Conservation (phyloP, 1,284 basidiomycete genomes). For the Cryptococcus amylolentus region DNA sequence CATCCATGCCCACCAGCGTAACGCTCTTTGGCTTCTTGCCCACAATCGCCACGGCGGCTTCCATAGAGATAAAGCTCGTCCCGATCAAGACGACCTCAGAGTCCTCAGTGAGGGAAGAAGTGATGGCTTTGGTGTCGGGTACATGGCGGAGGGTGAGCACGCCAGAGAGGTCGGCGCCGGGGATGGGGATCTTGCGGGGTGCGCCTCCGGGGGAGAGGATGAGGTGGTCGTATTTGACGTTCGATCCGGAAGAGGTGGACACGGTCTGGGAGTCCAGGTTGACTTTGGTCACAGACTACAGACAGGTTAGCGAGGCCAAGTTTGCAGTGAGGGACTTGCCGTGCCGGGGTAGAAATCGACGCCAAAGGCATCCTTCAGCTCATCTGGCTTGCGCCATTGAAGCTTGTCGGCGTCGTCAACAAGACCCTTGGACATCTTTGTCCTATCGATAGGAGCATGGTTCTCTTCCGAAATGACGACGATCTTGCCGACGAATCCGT, state of each 20-base stretch:
- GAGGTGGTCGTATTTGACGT: slow-evolving; percentile 65
- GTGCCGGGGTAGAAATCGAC: slow-evolving; percentile 68
- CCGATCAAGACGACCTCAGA: slow-evolving; percentile 81
- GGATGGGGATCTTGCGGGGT: slow-evolving; percentile 65
- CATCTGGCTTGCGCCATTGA: slow-evolving; percentile 67
- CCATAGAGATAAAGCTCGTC: slow-evolving; percentile 91
- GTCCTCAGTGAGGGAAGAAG: slow-evolving; percentile 58
- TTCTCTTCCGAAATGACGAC: slow-evolving; percentile 75
- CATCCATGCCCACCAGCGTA: slow-evolving; percentile 79
- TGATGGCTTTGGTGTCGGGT: slow-evolving; percentile 70
- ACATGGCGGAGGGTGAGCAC: slow-evolving; percentile 73
- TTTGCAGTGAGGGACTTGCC: slow-evolving; percentile 49
- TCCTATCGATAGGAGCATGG: slow-evolving; percentile 83
- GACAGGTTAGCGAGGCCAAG: not conserved
- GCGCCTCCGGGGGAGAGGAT: slow-evolving; percentile 68
- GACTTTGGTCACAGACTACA: slow-evolving; percentile 64
- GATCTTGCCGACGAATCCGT: slow-evolving; percentile 72
- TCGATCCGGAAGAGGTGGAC: slow-evolving; percentile 58
- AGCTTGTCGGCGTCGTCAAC: slow-evolving; percentile 73
- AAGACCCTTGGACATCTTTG: slow-evolving; percentile 85
- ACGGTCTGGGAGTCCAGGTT: slow-evolving; percentile 63
- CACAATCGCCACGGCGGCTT: slow-evolving; percentile 71
- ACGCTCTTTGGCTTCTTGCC: slow-evolving; percentile 65
- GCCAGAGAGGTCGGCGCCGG: slow-evolving; percentile 71
- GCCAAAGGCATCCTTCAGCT: slow-evolving; percentile 75